Base-by-base conservation (phyloP, 345 rosid species). In the Euphorbia tirucalli region DNA sequence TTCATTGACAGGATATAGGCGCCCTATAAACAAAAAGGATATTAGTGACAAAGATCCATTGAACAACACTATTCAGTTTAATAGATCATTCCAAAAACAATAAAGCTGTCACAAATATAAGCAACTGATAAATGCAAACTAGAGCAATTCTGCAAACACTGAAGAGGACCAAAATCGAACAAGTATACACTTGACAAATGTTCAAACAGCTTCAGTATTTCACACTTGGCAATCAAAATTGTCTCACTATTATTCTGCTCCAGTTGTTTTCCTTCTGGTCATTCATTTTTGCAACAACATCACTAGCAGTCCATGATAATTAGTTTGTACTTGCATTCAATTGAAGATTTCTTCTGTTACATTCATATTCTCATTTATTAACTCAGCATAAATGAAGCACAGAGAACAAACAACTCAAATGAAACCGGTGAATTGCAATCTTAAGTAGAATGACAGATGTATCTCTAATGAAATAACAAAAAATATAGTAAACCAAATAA, bases 1-100 rank as follows among this genome's bases (percentile, higher is more conserved):
- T 72, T 92, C 97, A 69, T 89, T 92, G 75, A 88, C 37, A 7
- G 99, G 97, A 81, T 85, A 88, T 22, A 95, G 77, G 50, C 76
- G 85, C 41, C 99, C 99, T 92, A 77, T 25, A 68, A 68, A 72
- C 52, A 50, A 57, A 43, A 18, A 61, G 70, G 30, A 58, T 25
- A 67, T 59, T 61, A 50, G 56, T 22, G 21, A 31, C 48, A 69
- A 35, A 54, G n/a, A 65, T 56, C 30, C 24, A 61, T 70, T 28
- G 35, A 61, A 56, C 37, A 61, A 56, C 37, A 28, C 48, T 54
- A 62, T 52, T 39, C 16, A 56, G 11, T 16, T 43, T 22, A 19
- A 39, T 27, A 27, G 44, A 69, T 41, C 9, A 30, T 46, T 39
- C 52, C 24, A 55, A 22, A 3, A n/a, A 48, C 14, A 48, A 46